phyloP scores from a whole-genome alignment of 2,329 filamentous ascomycete species.

The Ophiocordyceps camponoti-rufipedis region DNA sequence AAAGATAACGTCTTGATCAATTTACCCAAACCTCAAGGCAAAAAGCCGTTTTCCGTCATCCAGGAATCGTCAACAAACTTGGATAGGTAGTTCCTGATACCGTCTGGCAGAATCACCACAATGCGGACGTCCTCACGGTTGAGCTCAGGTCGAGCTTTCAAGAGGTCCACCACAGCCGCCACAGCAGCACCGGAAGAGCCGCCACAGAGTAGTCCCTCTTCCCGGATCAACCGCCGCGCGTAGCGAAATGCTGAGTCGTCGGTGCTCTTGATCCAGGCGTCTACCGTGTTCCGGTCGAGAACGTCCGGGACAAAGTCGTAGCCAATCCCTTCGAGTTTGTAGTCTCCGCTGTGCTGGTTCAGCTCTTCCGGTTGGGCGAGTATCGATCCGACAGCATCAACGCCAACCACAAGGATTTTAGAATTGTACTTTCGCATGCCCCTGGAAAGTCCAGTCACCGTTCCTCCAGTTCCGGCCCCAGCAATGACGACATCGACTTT shows the following conservation, averaged over 20 bases:
- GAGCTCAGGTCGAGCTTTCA: constrained; percentile 48
- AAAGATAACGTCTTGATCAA: too few relatives aligned
- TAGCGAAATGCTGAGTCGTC: constrained; percentile 82
- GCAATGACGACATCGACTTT: constrained; percentile 71
- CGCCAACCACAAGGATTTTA: constrained; percentile 74
- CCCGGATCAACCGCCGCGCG: constrained; percentile 75
- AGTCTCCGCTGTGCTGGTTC: constrained; percentile 70
- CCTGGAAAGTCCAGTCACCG: constrained; percentile 73
- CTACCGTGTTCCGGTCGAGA: constrained; percentile 58
- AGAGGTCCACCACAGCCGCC: constrained; percentile 55
- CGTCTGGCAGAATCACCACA: constrained; percentile 88
- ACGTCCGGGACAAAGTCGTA: constrained; percentile 98
- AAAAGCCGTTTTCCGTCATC: constrained; percentile 88
- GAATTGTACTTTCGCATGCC: constrained; percentile 78
- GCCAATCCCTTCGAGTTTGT: constrained; percentile 97
- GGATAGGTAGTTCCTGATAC: constrained; percentile 90
- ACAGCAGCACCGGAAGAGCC: constrained; percentile 89
- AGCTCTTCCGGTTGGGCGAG: constrained; percentile 64
- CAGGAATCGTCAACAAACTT: constrained; percentile 99
- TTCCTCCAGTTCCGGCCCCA: constrained; percentile 88
- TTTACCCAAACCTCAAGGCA: constrained; percentile 24
- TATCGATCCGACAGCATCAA: constrained; percentile 84
- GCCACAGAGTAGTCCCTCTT: constrained; percentile 86
- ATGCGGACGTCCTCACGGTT: constrained; percentile 62
- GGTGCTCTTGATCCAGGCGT: constrained; percentile 97